Percentiles rank a stretch among this genome's conserved stretches.
Conservation (phyloP, 805 yeast species). For the Clavispora santaluciae region DNA sequence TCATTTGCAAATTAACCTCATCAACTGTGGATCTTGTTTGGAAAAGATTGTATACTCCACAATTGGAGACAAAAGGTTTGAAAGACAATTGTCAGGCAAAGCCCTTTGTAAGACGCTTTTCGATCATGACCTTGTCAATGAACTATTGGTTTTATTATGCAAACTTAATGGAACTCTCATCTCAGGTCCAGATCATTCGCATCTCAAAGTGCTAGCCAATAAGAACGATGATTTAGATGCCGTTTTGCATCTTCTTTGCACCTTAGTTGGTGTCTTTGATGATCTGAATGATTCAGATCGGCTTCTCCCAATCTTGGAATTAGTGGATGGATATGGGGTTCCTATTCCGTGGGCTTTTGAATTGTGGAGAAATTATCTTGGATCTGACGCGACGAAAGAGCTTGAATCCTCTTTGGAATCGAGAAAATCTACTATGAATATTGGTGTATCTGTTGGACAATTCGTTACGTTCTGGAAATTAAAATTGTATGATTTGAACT, state of each 20-base stretch:
- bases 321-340: constrained; percentile 41
- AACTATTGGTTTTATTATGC: constrained; percentile 61
- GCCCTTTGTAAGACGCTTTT: constrained; percentile 45
- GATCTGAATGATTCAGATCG: constrained; percentile 17
- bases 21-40: constrained; percentile 61
- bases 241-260: constrained; percentile 61
- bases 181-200: constrained; percentile 28
- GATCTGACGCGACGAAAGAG: constrained; percentile 16
- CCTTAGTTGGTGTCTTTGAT: constrained; percentile 52
- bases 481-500: constrained; percentile 66
- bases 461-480: constrained; percentile 70
- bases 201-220: constrained; percentile 67
- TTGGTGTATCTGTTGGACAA: constrained; percentile 23
- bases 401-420: background rate
- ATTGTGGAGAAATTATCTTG: constrained; percentile 59
- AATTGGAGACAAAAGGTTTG: constrained; percentile 55
- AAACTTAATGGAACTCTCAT: constrained; percentile 41
- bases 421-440: too few relatives aligned
- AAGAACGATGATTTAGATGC: constrained; percentile 68
- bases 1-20: constrained; percentile 54
- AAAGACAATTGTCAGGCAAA: constrained; percentile 42
- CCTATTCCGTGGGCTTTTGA: constrained; percentile 67
- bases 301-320: constrained; percentile 39
- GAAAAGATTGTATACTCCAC: constrained; percentile 50
- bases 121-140: constrained; percentile 46